Evolutionary conservation across 345 rosid species (phyloP), one percentile per base, ranked within the genome.

Genomic region (Linum trigynum): DNA sequence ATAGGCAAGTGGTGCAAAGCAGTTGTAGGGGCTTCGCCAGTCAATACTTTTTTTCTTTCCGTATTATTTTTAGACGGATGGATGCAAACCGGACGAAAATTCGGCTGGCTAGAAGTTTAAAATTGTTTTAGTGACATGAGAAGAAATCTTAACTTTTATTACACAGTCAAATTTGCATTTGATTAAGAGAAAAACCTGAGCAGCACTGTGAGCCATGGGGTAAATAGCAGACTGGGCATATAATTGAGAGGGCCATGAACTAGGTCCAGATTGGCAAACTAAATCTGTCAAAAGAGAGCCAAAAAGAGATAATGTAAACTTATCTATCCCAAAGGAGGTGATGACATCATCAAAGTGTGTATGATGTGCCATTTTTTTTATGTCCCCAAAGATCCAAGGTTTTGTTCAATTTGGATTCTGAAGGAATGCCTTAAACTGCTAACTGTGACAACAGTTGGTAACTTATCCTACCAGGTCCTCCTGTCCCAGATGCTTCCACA

Each of bases 171-270:
- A 48, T 48, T 12, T 48, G 14, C 9, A 15, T 9, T 9, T 3
- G 53, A 48, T 23, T 23, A 64, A 62, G 70, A 70, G 67, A 75
- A 70, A 69, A 69, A 90, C 96, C 97, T 94, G 99, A 74, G 97
- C 97, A 63, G 97, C 96, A 77, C 97, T 94, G 76, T 90, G 87
- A 51, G 95, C 99, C 99, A 90, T 90, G 70, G 97, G 97, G 73
- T 85, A 72, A 10, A 78, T 60, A 36, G 97, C 97, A 75, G 97
- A 90, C 76, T 86, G 84, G 57, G 95, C 88, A 71, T 94, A 94
- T 66, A 94, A 72, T 59, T 40, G 72, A 66, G 96, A 90, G 35
- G 97, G 95, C 97, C 96, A 94, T 32, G 92, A 81, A 69, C 91
- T 79, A 71, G 97, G 99, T 65, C 99, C 99, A 76, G 97, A 94